These are phyloP conservation scores for Adansonia madagascariensis DNA, from an alignment of 441 rosid genomes.

Conservation along the genomic window DNA sequence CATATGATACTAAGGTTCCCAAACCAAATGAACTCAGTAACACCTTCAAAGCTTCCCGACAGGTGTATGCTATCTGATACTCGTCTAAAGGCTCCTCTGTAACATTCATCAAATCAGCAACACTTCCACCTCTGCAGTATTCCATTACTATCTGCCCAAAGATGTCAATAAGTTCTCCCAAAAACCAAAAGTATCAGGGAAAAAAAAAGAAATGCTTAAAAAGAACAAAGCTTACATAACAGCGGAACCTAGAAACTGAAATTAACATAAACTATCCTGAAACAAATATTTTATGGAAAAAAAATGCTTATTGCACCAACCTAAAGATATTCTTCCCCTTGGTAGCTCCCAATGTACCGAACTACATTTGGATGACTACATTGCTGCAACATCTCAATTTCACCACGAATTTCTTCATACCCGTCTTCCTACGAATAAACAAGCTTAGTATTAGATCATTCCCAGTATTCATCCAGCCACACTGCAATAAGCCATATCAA, in stretches of 20 bases:
- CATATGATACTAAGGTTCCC: conserved; percentile 14
- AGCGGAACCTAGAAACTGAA: conserved; percentile 20
- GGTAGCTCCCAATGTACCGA: conserved; percentile 95
- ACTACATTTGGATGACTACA: conserved; percentile 97
- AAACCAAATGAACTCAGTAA: conserved; percentile 23
- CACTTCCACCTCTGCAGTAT: conserved; percentile 99
- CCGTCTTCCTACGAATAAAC: conserved; percentile 84
- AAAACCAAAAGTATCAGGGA: conserved; percentile 12
- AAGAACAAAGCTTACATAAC: conserved; percentile 16
- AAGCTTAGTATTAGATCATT: conserved; percentile 22
- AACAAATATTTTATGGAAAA: conserved; percentile 20
- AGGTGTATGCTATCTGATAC: conserved; percentile 92
- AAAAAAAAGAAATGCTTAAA: conserved; percentile 6
- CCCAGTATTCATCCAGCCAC: conserved; percentile 15
- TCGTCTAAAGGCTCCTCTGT: conserved; percentile 91
- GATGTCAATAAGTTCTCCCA: conserved; percentile 37
- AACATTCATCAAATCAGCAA: conserved; percentile 90
- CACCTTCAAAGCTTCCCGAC: conserved; percentile 94
- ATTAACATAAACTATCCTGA: neutral
- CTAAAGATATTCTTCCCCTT: conserved; percentile 99
- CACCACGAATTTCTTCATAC: conserved; percentile 97
- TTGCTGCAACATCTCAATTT: conserved; percentile 99
- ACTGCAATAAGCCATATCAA: conserved; percentile 12
- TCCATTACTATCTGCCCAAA: conserved; percentile 97
- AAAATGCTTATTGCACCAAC: conserved; percentile 46